Evolutionary conservation across 2,329 filamentous ascomycete genomes (phyloP).

Genomic region (Coniochaeta pulveracea): DNA sequence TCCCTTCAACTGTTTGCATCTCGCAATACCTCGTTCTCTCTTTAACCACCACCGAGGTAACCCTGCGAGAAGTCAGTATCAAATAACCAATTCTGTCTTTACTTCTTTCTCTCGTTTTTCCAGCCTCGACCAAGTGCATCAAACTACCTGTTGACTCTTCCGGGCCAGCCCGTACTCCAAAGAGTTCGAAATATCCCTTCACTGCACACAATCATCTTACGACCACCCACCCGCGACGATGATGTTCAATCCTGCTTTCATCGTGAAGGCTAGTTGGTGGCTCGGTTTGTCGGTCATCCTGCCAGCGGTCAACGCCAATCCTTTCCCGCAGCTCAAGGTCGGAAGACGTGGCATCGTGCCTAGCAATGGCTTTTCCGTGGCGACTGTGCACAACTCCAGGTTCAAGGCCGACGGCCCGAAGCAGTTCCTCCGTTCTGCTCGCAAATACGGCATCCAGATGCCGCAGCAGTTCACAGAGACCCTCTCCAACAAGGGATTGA

Average conservation of each 20-base stretch:
- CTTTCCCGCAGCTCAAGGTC: slow-evolving; percentile 1
- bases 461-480: slow-evolving; percentile 13
- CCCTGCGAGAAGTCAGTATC: no score
- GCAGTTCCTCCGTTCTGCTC: slow-evolving; percentile 19
- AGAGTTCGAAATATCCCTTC: no score
- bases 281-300: slow-evolving; percentile 5
- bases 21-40: no score
- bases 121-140: no score
- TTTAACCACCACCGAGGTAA: no score
- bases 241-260: not conserved
- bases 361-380: slow-evolving; percentile 5
- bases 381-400: slow-evolving; percentile 17
- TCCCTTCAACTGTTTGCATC: no score
- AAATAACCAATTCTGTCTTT: no score
- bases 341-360: not conserved
- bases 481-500: slow-evolving; percentile 4
- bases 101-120: no score
- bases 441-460: slow-evolving; percentile 24
- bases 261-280: slow-evolving; percentile 5
- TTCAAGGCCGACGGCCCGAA: slow-evolving; percentile 21
- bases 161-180: no score
- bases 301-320: slow-evolving; percentile 4
- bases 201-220: no score
- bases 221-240: not conserved
- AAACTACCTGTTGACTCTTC: no score